A percentile compares a stretch with the other conserved stretches of the same genome.
Conservation (phyloP, 805 yeast species). For the Dipodascopsis tothii region DNA sequence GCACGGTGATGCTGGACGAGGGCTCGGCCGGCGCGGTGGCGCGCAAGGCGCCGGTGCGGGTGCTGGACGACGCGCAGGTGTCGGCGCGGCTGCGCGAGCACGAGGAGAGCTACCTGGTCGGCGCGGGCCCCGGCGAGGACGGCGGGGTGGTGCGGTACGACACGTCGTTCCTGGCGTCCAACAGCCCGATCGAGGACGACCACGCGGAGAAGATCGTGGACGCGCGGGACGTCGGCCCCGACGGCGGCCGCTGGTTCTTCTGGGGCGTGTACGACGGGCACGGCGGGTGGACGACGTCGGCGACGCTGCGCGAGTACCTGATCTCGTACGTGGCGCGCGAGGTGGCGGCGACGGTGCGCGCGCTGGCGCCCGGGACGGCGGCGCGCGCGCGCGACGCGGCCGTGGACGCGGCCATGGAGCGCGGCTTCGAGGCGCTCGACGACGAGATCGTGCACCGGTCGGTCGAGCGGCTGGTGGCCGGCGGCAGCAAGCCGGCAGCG, state of each 20-base stretch:
- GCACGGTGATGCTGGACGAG: no score
- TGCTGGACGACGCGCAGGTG: slow-evolving; percentile 64
- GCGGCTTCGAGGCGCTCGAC: slow-evolving; percentile 76
- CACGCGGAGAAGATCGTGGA: slow-evolving; percentile 71
- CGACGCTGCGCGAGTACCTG: slow-evolving; percentile 73
- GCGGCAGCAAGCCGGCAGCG: slow-evolving; percentile 55
- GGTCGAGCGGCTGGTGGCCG: slow-evolving; percentile 58
- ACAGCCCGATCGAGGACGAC: slow-evolving; percentile 92
- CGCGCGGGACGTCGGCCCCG: slow-evolving; percentile 34
- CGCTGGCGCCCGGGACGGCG: slow-evolving; percentile 35
- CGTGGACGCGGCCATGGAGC: slow-evolving; percentile 70
- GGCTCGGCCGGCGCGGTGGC: background rate
- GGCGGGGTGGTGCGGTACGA: slow-evolving; percentile 80
- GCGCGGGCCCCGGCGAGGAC: slow-evolving; percentile 49
- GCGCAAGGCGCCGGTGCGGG: background rate
- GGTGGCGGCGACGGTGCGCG: slow-evolving; percentile 48
- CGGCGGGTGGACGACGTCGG: slow-evolving; percentile 85
- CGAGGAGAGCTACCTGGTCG: slow-evolving; percentile 74
- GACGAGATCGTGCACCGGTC: slow-evolving; percentile 76
- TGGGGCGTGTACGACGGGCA: slow-evolving; percentile 97
- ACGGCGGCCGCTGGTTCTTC: slow-evolving; percentile 65
- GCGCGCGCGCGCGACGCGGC: slow-evolving; percentile 40
- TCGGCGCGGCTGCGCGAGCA: slow-evolving; percentile 56
- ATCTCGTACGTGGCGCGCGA: slow-evolving; percentile 71
- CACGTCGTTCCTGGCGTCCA: slow-evolving; percentile 80